Evolutionary conservation across 2,329 filamentous ascomycete species (phyloP), one percentile per base, ranked within the genome.

Genomic region (Coniochaeta pulveracea): DNA sequence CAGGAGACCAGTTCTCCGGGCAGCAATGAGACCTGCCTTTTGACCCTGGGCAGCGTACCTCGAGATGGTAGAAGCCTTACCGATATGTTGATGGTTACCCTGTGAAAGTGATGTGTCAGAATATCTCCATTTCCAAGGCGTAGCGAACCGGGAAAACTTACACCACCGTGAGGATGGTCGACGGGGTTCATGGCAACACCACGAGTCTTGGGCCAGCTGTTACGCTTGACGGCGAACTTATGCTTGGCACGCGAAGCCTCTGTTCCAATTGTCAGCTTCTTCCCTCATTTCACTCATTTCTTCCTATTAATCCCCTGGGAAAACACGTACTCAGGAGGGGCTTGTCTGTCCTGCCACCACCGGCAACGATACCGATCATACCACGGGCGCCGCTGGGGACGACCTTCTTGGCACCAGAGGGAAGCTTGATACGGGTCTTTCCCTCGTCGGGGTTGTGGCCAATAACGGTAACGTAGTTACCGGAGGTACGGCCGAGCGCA

Each of bases 131-230:
- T n/a, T n/a, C n/a, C n/a, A n/a, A n/a, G n/a, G n/a, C n/a, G n/a
- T n/a, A n/a, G n/a, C n/a, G n/a, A n/a, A 32, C 32, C 37, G n/a
- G 21, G 31, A 18, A 26, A 37, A 74, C 69, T 54, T 73, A 73
- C 72, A 85, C 81, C 83, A 84, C 84, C 84, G 80, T 91, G 84
- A 66, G 84, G 84, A 79, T 98, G 91, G 72, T 98, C 91, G 59
- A 98, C 91, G 57, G 91, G 91, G 76, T 98, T 98, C 91, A 98
- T 98, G 69, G 91, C 91, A 81, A 98, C 91, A 95, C 91, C 91
- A 91, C 91, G 89, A 77, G 91, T 98, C 85, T 93, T 95, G 71
- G 91, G 91, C 91, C 91, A 98, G 62, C 80, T 89, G 85, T 98
- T 96, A 64, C 91, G 86, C 86, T 98, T 98, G 73, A 95, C 93